Conservation (phyloP, 441 rosid species). For the Croton setiger region DNA sequence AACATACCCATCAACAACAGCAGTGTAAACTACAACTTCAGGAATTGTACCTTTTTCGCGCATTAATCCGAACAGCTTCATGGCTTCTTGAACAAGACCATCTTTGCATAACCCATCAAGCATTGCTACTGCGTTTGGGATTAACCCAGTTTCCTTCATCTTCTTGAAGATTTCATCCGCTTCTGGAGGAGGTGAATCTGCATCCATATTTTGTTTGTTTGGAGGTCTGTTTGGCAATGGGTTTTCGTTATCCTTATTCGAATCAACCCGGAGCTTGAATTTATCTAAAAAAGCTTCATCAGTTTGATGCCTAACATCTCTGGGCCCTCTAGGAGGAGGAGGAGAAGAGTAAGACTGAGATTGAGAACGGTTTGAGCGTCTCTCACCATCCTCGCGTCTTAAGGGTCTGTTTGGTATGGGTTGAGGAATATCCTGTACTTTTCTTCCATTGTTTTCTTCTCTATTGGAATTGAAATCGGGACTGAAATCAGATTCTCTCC, state of each 20-base stretch:
- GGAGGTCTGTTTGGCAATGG: conserved; percentile 13
- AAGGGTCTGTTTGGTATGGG: conserved; percentile 66
- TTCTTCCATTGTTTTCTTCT: not conserved
- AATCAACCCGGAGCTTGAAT: conserved; percentile 55
- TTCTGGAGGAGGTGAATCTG: conserved; percentile 42
- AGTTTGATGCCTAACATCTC: not conserved
- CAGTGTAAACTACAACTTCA: conserved; percentile 87
- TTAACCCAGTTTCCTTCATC: conserved; percentile 88
- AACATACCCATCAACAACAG: conserved; percentile 87
- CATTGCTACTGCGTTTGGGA: conserved; percentile 90
- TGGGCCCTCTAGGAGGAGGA: conserved; percentile 9
- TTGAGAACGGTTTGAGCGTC: not conserved
- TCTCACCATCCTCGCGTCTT: conserved; percentile 41
- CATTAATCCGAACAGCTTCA: conserved; percentile 82
- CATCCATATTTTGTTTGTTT: conserved; percentile 11
- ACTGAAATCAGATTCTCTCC: not conserved
- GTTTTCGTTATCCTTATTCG: conserved; percentile 17
- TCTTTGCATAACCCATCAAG: conserved; percentile 96
- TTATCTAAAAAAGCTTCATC: conserved; percentile 61
- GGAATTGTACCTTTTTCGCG: conserved; percentile 86
- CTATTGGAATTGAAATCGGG: not conserved
- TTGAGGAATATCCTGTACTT: conserved; percentile 7
- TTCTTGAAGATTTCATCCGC: conserved; percentile 68
- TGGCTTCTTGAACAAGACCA: conserved; percentile 82
- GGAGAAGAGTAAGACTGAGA: conserved; percentile 9